These are phyloP conservation scores for Alternaria sp. DNA, from an alignment of 2,329 filamentous ascomycete genomes.

Conservation along the genomic window DNA sequence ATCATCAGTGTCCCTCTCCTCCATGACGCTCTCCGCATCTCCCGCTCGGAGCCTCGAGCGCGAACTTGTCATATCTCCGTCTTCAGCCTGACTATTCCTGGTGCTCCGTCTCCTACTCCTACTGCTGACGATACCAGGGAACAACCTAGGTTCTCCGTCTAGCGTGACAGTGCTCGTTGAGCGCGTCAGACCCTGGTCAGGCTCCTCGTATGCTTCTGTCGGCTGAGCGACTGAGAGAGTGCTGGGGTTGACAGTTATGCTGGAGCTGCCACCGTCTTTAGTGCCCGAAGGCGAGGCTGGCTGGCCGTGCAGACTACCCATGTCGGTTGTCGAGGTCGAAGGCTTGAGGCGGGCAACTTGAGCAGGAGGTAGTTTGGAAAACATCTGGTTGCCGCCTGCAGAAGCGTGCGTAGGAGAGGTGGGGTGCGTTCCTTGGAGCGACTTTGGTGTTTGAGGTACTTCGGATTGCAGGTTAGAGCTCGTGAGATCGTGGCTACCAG, in stretches of 20 bases:
- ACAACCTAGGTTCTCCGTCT: constrained; percentile 71
- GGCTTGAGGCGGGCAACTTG: constrained; percentile 51
- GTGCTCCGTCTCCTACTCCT: constrained; percentile 50
- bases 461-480: constrained; percentile 46
- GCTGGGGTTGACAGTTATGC: constrained; percentile 39
- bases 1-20: constrained; percentile 20
- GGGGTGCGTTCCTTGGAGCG: constrained; percentile 40
- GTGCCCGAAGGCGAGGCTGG: constrained; percentile 37
- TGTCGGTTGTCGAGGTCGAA: constrained; percentile 31
- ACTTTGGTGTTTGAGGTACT: constrained; percentile 41
- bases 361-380: constrained; percentile 41
- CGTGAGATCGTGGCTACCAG: constrained; percentile 43
- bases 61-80: constrained; percentile 23
- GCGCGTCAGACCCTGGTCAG: constrained; percentile 27
- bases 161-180: constrained; percentile 41
- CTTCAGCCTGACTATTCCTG: constrained; percentile 29
- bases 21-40: constrained; percentile 15
- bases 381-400: constrained; percentile 40
- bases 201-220: constrained; percentile 30
- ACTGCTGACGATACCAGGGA: constrained; percentile 72
- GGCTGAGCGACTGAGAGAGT: constrained; percentile 31
- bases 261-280: constrained; percentile 32
- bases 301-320: constrained; percentile 23
- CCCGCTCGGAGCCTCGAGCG: constrained; percentile 15
- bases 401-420: constrained; percentile 54